phyloP scores from a whole-genome alignment of 179 eudicot genomes.

The Corrigiola litoralis region DNA sequence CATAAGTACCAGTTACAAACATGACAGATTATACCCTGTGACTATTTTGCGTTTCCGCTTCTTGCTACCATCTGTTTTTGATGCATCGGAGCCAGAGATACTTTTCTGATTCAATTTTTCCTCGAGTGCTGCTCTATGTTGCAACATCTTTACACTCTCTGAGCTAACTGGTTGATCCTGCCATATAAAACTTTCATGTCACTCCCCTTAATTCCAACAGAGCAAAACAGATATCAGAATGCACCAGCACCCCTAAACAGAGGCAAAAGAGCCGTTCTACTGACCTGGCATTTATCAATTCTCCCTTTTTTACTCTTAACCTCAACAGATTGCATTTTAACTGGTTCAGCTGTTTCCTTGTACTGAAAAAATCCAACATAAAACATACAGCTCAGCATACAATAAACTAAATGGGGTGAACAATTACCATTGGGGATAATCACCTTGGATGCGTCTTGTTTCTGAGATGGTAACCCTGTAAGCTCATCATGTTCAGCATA shows the following conservation, averaged over 20 bases:
- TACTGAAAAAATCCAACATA: slow-evolving; percentile 14
- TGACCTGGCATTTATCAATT: slow-evolving; percentile 42
- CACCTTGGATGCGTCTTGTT: slow-evolving; percentile 35
- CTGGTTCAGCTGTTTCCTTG: slow-evolving; percentile 28
- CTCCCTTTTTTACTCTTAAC: slow-evolving; percentile 23
- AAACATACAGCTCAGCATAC: slow-evolving; percentile 3
- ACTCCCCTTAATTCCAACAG: slow-evolving; percentile 10
- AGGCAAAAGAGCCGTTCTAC: neutral
- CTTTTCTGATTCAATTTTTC: slow-evolving; percentile 81
- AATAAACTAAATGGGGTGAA: neutral
- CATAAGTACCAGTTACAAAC: neutral
- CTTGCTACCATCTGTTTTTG: slow-evolving; percentile 31
- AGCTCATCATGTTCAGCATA: slow-evolving; percentile 18
- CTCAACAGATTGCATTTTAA: slow-evolving; percentile 29
- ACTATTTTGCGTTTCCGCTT: slow-evolving; percentile 31
- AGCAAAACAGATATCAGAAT: neutral
- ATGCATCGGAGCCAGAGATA: slow-evolving; percentile 38
- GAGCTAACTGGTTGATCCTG: slow-evolving; percentile 57
- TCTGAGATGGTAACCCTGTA: slow-evolving; percentile 20
- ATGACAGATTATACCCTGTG: slow-evolving; percentile 36
- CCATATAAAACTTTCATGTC: slow-evolving; percentile 5
- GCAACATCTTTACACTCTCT: slow-evolving; percentile 84
- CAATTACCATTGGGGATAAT: slow-evolving; percentile 13
- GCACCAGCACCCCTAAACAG: neutral
- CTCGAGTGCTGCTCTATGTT: slow-evolving; percentile 77